Conservation (phyloP, 306 rosid species). For the Benincasa hispida region DNA sequence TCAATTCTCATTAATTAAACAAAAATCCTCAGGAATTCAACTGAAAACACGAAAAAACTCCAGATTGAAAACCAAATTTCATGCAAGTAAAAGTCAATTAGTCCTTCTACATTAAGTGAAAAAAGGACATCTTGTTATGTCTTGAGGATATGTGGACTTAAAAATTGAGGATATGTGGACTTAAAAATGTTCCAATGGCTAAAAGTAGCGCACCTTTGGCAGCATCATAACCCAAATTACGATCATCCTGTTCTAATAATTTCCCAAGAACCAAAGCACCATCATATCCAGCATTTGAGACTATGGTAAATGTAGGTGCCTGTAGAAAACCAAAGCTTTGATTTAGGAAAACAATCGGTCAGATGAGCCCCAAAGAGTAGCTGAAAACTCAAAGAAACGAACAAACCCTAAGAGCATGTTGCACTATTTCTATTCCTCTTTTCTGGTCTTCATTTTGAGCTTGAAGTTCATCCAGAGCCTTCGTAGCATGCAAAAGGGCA, state of each 20-base stretch:
- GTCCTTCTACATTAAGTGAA: not conserved
- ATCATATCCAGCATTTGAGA: constrained; percentile 76
- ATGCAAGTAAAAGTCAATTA: not conserved
- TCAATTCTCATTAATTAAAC: not conserved
- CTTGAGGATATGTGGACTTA: not conserved
- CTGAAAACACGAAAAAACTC: not conserved
- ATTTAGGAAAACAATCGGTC: not conserved
- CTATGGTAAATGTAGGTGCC: constrained; percentile 74
- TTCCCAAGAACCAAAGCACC: constrained; percentile 63
- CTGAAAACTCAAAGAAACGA: constrained; percentile 6
- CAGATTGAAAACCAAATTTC: not conserved
- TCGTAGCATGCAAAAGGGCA: constrained; percentile 77
- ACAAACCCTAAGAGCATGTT: constrained; percentile 74
- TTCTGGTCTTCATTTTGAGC: constrained; percentile 67
- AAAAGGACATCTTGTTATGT: not conserved
- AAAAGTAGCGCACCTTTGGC: constrained; percentile 48
- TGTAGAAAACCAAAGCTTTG: constrained; percentile 17
- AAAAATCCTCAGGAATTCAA: not conserved
- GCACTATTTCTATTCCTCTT: constrained; percentile 75
- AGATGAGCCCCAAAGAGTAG: not conserved
- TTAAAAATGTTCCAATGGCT: not conserved
- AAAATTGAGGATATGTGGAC: not conserved
- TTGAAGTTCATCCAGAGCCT: constrained; percentile 51
- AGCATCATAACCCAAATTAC: constrained; percentile 58
- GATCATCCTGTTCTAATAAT: constrained; percentile 78